phyloP scores from a whole-genome alignment of 2,329 filamentous ascomycete genomes.

The Plenodomus lindquistii region DNA sequence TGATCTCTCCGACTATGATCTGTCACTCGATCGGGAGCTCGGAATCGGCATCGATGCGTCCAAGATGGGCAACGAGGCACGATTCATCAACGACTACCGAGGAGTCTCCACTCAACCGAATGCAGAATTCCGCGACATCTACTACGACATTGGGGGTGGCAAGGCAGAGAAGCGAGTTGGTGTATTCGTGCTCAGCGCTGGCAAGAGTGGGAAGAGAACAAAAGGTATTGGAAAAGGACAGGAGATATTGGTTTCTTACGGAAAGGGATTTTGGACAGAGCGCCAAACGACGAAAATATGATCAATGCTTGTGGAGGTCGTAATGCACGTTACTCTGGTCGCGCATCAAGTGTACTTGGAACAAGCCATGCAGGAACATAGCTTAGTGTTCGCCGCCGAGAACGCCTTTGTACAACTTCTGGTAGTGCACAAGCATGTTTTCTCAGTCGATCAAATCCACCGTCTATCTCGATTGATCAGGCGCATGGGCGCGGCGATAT shows the following conservation, averaged over 20 bases:
- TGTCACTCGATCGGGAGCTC: constrained; percentile 55
- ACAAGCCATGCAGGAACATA: no score
- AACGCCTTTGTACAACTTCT: no score
- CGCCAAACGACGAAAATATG: constrained; percentile 21
- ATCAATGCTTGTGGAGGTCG: background rate
- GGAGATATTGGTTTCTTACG: constrained; percentile 59
- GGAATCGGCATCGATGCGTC: constrained; percentile 55
- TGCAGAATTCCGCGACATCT: constrained; percentile 50
- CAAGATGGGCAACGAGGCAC: constrained; percentile 54
- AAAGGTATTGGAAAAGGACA: constrained; percentile 53
- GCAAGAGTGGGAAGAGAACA: constrained; percentile 53
- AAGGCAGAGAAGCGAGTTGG: constrained; percentile 53
- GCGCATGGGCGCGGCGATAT: background rate
- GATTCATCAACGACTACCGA: constrained; percentile 60
- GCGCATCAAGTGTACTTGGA: no score
- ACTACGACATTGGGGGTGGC: constrained; percentile 41
- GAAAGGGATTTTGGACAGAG: constrained; percentile 56
- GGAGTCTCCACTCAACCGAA: constrained; percentile 49
- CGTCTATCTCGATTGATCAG: background rate
- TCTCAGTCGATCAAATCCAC: no score
- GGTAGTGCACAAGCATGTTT: no score
- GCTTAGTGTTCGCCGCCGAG: no score
- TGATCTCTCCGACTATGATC: constrained; percentile 54
- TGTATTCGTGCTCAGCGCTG: constrained; percentile 54
- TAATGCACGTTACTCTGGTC: no score